Base-by-base conservation (phyloP, 345 rosid species). In the Boechera stricta region DNA sequence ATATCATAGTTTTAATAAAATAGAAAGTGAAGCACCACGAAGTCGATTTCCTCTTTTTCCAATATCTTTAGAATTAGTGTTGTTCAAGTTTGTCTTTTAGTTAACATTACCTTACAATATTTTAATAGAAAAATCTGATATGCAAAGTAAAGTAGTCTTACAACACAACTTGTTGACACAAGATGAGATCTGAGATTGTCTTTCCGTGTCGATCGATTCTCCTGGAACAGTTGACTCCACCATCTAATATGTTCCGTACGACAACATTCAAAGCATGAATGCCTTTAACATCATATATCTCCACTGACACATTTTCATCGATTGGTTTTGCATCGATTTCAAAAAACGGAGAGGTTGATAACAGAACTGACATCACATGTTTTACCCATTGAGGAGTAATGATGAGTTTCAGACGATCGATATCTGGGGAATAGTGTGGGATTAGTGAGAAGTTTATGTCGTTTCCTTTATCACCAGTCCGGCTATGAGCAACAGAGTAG, bases 201-300 rank as follows among this genome's bases (percentile, higher is more conserved):
- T 91, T 89, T 48, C 97, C 97, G 56, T 91, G 97, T 18, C 97
- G 85, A 74, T 91, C 96, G 45, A 94, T 91, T 84, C 96, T 94
- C 72, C 97, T 80, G 52, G 97, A 90, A 81, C 97, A 92, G 77
- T 90, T 91, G 81, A 91, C 96, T 5, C 97, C 97, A 5, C 97
- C 97, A 64, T 91, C 97, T 66, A 94, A 80, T 79, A 91, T 85
- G 83, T 91, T 91, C 33, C 88, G 80, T 59, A 90, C 94, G 16
- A 94, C 92, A 24, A 94, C 75, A 49, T 91, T 90, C 81, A 92
- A 75, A 33, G 95, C 89, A 74, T 81, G 72, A 65, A 94, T 80
- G 56, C 97, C 97, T 68, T 64, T 67, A 18, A 85, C 93, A 71
- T 90, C 93, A 75, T 90, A 94, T 51, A 90, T 84, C 81, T 94